phyloP scores from a whole-genome alignment of 495 filamentous ascomycete genomes.

The Xylaria curta region DNA sequence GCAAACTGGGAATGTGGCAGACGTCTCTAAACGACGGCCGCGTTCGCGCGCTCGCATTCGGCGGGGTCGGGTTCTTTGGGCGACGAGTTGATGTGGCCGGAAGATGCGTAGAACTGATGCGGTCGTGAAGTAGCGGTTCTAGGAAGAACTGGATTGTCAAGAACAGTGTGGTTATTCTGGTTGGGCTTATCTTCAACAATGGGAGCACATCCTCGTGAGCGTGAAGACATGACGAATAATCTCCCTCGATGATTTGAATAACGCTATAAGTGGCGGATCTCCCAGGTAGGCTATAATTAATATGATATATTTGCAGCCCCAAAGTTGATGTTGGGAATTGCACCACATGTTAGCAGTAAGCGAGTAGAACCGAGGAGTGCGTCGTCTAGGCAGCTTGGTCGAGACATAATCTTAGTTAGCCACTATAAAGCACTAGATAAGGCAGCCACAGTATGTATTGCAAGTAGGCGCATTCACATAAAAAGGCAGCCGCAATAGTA shows the following conservation, averaged over 20 bases:
- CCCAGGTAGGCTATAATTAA: background rate
- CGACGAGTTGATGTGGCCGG: slow-evolving; percentile 23
- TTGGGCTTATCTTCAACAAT: background rate
- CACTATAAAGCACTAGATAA: background rate
- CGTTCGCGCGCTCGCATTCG: slow-evolving; percentile 33
- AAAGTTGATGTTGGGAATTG: background rate
- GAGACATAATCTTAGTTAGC: slow-evolving; percentile 1
- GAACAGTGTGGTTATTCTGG: slow-evolving; percentile 11
- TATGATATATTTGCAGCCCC: slow-evolving; percentile 2
- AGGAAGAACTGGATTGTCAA: slow-evolving; percentile 28
- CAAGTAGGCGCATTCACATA: slow-evolving; percentile 21
- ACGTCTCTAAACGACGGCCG: slow-evolving; percentile 32
- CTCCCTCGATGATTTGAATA: background rate
- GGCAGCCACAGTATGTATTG: slow-evolving; percentile 14
- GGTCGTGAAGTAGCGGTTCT: slow-evolving; percentile 34
- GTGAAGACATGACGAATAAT: background rate
- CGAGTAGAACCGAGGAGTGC: background rate
- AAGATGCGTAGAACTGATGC: slow-evolving; percentile 24
- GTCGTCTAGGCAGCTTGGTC: background rate
- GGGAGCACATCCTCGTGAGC: background rate
- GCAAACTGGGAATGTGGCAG: slow-evolving; percentile 17
- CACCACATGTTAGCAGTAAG: background rate
- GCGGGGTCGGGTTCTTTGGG: slow-evolving; percentile 29
- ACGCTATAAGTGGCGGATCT: background rate
- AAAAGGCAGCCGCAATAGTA: slow-evolving; percentile 8